These are phyloP conservation scores for Saturnispora halmiae DNA, from an alignment of 805 yeast genomes.

Conservation along the genomic window DNA sequence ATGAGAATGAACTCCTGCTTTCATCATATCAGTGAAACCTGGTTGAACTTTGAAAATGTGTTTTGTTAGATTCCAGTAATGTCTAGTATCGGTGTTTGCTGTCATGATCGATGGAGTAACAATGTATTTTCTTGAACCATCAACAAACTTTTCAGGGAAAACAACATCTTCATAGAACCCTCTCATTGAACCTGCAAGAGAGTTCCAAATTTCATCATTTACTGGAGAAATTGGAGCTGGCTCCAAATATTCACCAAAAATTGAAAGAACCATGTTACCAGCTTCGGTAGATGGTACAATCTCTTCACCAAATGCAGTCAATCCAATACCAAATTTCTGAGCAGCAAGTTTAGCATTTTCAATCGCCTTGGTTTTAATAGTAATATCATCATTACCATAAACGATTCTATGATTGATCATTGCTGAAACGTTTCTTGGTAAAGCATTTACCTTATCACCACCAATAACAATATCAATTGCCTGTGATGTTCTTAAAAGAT, in stretches of 20 bases:
- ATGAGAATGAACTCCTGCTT: constrained; percentile 47
- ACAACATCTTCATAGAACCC: constrained; percentile 47
- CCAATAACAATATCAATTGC: constrained; percentile 61
- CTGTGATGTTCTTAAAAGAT: constrained; percentile 51
- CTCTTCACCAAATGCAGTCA: constrained; percentile 26
- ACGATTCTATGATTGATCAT: constrained; percentile 51
- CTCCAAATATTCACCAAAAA: constrained; percentile 21
- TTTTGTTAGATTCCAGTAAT: constrained; percentile 51
- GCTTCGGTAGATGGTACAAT: constrained; percentile 13
- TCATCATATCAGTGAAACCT: constrained; percentile 18
- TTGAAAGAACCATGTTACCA: constrained; percentile 23
- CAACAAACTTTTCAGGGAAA: constrained; percentile 22
- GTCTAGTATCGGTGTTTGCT: constrained; percentile 64
- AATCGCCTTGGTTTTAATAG: constrained; percentile 28
- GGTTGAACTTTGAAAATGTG: constrained; percentile 56
- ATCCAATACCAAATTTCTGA: constrained; percentile 30
- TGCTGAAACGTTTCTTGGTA: constrained; percentile 54
- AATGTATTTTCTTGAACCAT: constrained; percentile 18
- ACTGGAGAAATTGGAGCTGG: constrained; percentile 39
- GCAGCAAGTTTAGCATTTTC: constrained; percentile 29
- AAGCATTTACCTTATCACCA: constrained; percentile 67
- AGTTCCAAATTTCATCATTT: constrained; percentile 39
- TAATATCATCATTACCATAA: constrained; percentile 38
- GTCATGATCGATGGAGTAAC: constrained; percentile 54
- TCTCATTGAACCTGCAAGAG: constrained; percentile 53